These are phyloP conservation scores for Colletotrichum scovillei DNA, from an alignment of 2,329 filamentous ascomycete species.

Conservation along the genomic window DNA sequence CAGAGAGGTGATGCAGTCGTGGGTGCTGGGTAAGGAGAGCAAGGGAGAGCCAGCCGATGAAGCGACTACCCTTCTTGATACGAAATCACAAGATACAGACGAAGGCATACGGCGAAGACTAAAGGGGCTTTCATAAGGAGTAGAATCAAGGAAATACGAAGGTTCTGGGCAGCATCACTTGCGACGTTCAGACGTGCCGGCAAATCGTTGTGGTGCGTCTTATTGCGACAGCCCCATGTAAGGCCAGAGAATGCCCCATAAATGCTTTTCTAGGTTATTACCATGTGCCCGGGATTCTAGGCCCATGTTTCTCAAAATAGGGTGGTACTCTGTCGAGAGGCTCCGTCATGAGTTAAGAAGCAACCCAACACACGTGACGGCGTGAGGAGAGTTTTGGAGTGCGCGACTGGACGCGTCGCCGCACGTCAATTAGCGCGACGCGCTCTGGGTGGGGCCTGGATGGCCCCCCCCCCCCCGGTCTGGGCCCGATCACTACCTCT, in stretches of 20 bases:
- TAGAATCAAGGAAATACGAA: neutral
- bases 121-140: conserved; percentile 5
- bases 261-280: neutral
- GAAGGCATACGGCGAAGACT: conserved; percentile 28
- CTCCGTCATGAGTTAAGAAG: no score
- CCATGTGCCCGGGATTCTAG: no score
- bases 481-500: neutral
- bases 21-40: conserved; percentile 67
- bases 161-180: neutral
- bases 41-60: conserved; percentile 39
- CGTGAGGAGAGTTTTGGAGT: neutral
- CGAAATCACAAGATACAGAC: conserved; percentile 13
- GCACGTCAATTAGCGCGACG: conserved; percentile 3
- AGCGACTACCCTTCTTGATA: conserved; percentile 10
- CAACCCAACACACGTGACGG: neutral
- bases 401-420: conserved; percentile 1
- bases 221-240: neutral
- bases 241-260: neutral
- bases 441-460: neutral
- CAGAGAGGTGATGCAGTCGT: conserved; percentile 77
- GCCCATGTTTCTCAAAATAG: no score
- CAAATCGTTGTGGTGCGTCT: no score
- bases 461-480: neutral
- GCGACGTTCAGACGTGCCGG: neutral
- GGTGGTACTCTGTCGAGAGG: neutral